A percentile compares a stretch with the other conserved stretches of the same genome.
These are phyloP conservation scores for Trametes cinnabarina DNA, from an alignment of 768 basidiomycete species.

Conservation along the genomic window DNA sequence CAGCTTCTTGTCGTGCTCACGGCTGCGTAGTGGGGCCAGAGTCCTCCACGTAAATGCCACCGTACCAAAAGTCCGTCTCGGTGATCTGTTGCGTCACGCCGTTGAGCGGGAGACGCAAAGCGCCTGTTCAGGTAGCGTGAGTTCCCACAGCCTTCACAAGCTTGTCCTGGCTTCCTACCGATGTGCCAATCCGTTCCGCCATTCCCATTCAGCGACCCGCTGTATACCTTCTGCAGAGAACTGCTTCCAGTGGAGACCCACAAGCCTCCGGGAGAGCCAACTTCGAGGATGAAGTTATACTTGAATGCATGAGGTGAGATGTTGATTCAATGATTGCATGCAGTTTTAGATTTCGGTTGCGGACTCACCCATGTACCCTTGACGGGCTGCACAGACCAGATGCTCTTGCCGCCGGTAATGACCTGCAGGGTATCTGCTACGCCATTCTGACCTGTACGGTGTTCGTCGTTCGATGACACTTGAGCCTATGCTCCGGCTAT, in stretches of 20 bases:
- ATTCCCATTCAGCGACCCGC: conserved; percentile 22
- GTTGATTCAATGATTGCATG: too few species aligned
- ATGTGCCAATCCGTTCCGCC: conserved; percentile 25
- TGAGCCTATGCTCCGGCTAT: background rate
- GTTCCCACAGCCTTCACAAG: background rate
- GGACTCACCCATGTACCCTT: conserved; percentile 24
- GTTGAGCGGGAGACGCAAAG: conserved; percentile 22
- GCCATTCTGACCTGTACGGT: conserved; percentile 20
- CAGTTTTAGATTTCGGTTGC: background rate
- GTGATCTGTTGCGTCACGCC: conserved; percentile 18
- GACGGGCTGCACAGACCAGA: conserved; percentile 24
- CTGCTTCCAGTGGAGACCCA: conserved; percentile 26
- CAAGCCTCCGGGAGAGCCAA: conserved; percentile 24
- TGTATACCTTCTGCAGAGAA: conserved; percentile 21
- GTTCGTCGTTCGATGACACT: background rate
- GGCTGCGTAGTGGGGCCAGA: conserved; percentile 23
- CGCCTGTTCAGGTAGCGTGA: conserved; percentile 5
- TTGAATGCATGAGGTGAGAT: background rate
- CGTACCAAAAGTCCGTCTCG: conserved; percentile 23
- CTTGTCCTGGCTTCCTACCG: conserved; percentile 6
- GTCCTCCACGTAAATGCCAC: conserved; percentile 23
- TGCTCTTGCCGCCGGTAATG: conserved; percentile 25
- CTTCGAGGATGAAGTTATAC: conserved; percentile 26
- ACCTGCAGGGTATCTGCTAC: conserved; percentile 23
- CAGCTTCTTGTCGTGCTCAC: conserved; percentile 1